These are phyloP conservation scores for Dictyostelium firmibasis DNA, from an alignment of 78 protist genomes.

Conservation along the genomic window DNA sequence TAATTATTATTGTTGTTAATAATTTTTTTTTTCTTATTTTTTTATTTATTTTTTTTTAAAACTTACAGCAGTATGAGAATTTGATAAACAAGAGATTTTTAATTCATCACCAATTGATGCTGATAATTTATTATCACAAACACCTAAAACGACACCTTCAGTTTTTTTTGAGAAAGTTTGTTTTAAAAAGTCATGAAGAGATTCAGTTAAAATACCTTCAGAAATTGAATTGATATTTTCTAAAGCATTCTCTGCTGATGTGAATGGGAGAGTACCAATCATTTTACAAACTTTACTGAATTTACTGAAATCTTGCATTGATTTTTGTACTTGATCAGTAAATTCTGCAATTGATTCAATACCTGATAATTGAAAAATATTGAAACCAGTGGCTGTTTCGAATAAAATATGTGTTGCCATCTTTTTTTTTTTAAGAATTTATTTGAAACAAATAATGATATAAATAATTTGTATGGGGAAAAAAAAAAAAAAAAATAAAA, in stretches of 20 bases:
- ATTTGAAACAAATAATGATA: background rate
- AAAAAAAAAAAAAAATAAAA: background rate
- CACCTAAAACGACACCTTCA: slow-evolving; percentile 85
- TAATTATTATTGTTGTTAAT: background rate
- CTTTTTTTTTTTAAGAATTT: background rate
- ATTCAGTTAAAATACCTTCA: slow-evolving; percentile 87
- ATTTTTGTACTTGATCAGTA: slow-evolving; percentile 55
- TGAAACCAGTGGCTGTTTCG: slow-evolving; percentile 94
- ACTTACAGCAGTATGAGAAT: slow-evolving; percentile 51
- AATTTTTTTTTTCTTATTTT: background rate
- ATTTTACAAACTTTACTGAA: slow-evolving; percentile 85
- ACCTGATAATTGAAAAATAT: slow-evolving; percentile 84
- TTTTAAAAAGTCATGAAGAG: slow-evolving; percentile 82
- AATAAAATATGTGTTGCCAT: slow-evolving; percentile 84
- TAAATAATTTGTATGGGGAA: background rate
- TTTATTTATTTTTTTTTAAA: background rate
- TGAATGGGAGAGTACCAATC: slow-evolving; percentile 91
- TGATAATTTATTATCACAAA: slow-evolving; percentile 90
- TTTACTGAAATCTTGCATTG: slow-evolving; percentile 76
- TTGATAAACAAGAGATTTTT: slow-evolving; percentile 32
- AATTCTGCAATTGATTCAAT: slow-evolving; percentile 88
- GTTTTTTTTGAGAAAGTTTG: slow-evolving; percentile 79
- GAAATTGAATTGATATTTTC: slow-evolving; percentile 90
- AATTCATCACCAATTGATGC: slow-evolving; percentile 83
- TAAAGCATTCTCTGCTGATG: slow-evolving; percentile 93